These are phyloP conservation scores for Neopestalotiopsis sp. DNA, from an alignment of 2,329 filamentous ascomycete genomes.

Conservation along the genomic window DNA sequence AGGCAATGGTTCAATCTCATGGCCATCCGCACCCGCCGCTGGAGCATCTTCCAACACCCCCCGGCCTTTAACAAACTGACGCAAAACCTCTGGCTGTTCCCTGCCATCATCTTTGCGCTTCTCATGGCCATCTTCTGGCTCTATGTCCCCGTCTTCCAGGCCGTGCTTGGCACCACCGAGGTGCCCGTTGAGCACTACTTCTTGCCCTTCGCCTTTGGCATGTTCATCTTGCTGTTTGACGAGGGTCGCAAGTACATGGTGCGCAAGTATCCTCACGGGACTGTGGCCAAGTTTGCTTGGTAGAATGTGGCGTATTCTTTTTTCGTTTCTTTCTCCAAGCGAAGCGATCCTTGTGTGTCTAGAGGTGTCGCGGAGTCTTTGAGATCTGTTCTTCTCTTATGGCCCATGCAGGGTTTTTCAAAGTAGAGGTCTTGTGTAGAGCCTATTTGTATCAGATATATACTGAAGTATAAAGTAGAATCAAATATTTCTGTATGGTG, in stretches of 20 bases:
- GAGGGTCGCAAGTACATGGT: constrained; percentile 69
- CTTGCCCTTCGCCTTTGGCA: constrained; percentile 73
- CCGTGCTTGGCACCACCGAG: constrained; percentile 60
- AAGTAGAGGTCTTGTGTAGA: neutral
- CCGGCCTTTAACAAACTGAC: constrained; percentile 69
- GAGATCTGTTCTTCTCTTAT: neutral
- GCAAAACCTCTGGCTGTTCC: constrained; percentile 72
- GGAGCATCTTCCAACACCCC: constrained; percentile 75
- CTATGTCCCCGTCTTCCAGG: constrained; percentile 70
- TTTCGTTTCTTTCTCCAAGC: neutral
- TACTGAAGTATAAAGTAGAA: neutral
- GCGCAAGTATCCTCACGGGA: constrained; percentile 60
- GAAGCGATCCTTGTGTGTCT: neutral
- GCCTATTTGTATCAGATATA: neutral
- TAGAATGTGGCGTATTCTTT: constrained; percentile 37
- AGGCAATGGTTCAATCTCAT: constrained; percentile 78
- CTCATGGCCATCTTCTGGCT: constrained; percentile 72
- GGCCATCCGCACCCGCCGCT: constrained; percentile 67
- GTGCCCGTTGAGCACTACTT: constrained; percentile 80
- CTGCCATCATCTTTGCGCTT: constrained; percentile 72
- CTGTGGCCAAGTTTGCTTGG: constrained; percentile 68
- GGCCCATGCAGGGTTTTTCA: neutral
- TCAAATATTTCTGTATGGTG: too few species aligned
- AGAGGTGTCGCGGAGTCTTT: neutral
- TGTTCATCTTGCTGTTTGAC: constrained; percentile 65